Base-by-base conservation (phyloP, 2,329 filamentous ascomycete species). In the Rutstroemia sp. region DNA sequence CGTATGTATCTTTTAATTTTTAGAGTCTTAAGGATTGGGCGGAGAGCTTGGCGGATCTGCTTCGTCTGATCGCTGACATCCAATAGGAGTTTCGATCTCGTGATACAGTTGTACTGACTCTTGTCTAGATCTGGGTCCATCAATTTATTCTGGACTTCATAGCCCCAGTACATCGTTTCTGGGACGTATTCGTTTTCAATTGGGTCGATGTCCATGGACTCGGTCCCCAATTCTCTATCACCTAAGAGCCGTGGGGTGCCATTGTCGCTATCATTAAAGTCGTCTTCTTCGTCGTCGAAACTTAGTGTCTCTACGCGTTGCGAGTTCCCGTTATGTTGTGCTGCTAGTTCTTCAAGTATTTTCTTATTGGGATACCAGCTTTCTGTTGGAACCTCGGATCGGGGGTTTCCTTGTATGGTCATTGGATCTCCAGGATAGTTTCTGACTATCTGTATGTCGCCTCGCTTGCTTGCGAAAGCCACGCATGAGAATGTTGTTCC, bases 401-500 rank as follows among this genome's bases (percentile, higher is more conserved):
- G 54, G 7, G 48, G 38, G 18, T 30, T 49, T 10, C 47, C 48
- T 12, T 27, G 23, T 4, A 50, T 23, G 4, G 27, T 44, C 37
- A 49, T 54, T 23, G 54, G 57, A 50, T 61, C 59, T 23, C 54
- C 41, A 6, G 59, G 57, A 21, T 57, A 58, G 34, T 55, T 55
- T n/a, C 30, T 34, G 16, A 61, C 54, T 18, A 57, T 52, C n/a
- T 37, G 38, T 10, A 60, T 57, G 4, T 38, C 49, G 18, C 38
- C 4, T 21, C 30, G 23, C 23, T 23, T 23, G 25, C 39, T 53
- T 7, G 59, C 58, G 45, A 56, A 61, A 9, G 59, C 58, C 5
- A 61, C 58, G 12, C 58, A 59, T 41, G 58, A 60, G 42, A 61
- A 61, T 7, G 59, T 61, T 14, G 59, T 61, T 45, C 59, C 59